A percentile compares a stretch with the other conserved stretches of the same genome.
These are phyloP conservation scores for Phellinidium pouzarii DNA, from an alignment of 1,284 basidiomycete genomes.

Conservation along the genomic window DNA sequence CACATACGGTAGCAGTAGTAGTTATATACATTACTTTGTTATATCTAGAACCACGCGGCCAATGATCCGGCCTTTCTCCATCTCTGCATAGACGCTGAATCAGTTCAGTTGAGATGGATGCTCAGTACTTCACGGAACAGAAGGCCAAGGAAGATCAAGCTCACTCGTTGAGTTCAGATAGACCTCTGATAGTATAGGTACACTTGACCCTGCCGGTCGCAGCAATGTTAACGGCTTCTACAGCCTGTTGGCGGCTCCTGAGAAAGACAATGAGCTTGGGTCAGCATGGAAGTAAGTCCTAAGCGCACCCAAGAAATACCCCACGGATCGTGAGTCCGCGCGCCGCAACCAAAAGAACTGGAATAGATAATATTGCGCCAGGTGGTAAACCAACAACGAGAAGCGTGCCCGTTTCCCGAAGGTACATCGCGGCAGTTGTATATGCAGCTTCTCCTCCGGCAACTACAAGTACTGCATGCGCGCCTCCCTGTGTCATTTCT, in stretches of 20 bases:
- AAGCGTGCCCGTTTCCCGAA: conserved; percentile 49
- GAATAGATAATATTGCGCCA: too few species aligned
- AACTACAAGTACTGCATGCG: conserved; percentile 58
- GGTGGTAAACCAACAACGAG: conserved; percentile 63
- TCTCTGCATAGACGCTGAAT: conserved; percentile 46
- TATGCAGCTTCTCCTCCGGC: conserved; percentile 48
- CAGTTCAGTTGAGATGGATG: conserved; percentile 8
- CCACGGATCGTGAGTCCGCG: conserved; percentile 67
- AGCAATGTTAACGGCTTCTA: conserved; percentile 69
- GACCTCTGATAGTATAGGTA: conserved; percentile 41
- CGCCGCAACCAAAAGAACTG: too few species aligned
- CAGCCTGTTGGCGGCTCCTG: conserved; percentile 62
- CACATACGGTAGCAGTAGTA: too few species aligned
- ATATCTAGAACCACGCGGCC: conserved; percentile 61
- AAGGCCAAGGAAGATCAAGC: conserved; percentile 24
- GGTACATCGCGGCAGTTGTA: conserved; percentile 57
- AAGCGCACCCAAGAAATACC: conserved; percentile 57
- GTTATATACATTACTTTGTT: conserved; percentile 17
- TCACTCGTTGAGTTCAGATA: conserved; percentile 49
- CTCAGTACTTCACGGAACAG: not conserved
- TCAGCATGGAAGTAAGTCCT: not conserved
- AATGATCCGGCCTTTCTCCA: conserved; percentile 49
- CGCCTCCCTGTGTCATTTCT: conserved; percentile 56
- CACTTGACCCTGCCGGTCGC: conserved; percentile 62
- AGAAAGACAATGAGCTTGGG: conserved; percentile 6